These are phyloP conservation scores for Fusarium gaditjirri DNA, from an alignment of 2,329 filamentous ascomycete genomes.

Conservation along the genomic window DNA sequence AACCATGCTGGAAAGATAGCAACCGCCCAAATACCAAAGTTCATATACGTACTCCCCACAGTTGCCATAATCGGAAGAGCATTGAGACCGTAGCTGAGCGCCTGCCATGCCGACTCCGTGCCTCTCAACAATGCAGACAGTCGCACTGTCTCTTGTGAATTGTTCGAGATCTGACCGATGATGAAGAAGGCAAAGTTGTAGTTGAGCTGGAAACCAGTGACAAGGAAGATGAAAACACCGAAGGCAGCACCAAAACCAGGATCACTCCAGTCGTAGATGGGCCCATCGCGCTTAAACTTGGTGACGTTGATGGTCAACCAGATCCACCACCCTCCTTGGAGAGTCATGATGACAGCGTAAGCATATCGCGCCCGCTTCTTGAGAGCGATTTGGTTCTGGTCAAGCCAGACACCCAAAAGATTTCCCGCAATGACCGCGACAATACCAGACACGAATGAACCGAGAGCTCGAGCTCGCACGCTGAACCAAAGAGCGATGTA, in stretches of 20 bases:
- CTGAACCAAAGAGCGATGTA: constrained; percentile 67
- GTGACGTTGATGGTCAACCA: constrained; percentile 74
- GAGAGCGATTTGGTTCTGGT: constrained; percentile 62
- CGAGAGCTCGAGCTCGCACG: constrained; percentile 69
- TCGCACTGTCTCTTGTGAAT: constrained; percentile 70
- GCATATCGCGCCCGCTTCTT: constrained; percentile 62
- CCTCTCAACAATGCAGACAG: constrained; percentile 72
- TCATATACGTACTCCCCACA: constrained; percentile 72
- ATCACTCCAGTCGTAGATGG: constrained; percentile 72
- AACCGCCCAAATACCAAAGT: constrained; percentile 72
- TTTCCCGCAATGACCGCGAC: constrained; percentile 72
- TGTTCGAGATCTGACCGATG: constrained; percentile 68
- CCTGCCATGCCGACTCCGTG: constrained; percentile 75
- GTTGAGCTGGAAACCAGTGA: constrained; percentile 75
- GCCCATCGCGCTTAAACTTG: constrained; percentile 63
- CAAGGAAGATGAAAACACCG: constrained; percentile 71
- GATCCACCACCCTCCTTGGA: constrained; percentile 75
- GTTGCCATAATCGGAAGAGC: constrained; percentile 69
- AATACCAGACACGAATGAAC: constrained; percentile 73
- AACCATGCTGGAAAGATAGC: constrained; percentile 72
- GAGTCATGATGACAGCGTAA: constrained; percentile 60
- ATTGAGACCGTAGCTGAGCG: constrained; percentile 73
- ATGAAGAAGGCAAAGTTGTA: constrained; percentile 78
- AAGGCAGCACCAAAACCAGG: constrained; percentile 72
- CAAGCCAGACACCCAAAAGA: constrained; percentile 69